Percentiles rank a stretch among this genome's conserved stretches.
phyloP scores from a whole-genome alignment of 371 early-diverging fungal species.

The Mortierella sp. region DNA sequence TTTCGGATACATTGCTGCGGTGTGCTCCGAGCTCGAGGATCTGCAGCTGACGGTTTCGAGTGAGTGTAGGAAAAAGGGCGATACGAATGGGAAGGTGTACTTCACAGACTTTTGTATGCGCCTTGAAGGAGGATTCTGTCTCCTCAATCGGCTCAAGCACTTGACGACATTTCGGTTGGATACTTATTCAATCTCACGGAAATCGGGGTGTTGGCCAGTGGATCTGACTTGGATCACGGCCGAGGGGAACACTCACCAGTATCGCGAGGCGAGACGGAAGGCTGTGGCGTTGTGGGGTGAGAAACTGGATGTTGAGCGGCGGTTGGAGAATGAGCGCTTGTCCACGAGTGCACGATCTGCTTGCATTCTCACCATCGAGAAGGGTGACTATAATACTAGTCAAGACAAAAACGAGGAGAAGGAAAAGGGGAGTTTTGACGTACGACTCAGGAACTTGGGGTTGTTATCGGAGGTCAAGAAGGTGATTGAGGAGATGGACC shows the following conservation, averaged over 20 bases:
- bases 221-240: neutral
- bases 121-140: constrained; percentile 2
- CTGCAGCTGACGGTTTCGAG: neutral
- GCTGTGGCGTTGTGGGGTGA: neutral
- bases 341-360: neutral
- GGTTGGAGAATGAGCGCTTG: neutral
- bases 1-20: neutral
- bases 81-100: neutral
- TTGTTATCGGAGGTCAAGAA: neutral
- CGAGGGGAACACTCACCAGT: neutral
- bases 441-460: neutral
- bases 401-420: neutral
- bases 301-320: neutral
- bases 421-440: neutral
- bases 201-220: constrained; percentile 1
- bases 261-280: neutral
- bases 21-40: neutral
- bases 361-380: neutral
- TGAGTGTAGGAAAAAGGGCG: neutral
- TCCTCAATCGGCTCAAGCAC: neutral
- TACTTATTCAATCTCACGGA: neutral
- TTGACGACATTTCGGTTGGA: neutral
- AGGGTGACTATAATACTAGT: neutral
- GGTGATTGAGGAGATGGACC: neutral
- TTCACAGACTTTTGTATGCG: neutral